Conservation (phyloP, 2,329 filamentous ascomycete species). For the Daldinia sp. region DNA sequence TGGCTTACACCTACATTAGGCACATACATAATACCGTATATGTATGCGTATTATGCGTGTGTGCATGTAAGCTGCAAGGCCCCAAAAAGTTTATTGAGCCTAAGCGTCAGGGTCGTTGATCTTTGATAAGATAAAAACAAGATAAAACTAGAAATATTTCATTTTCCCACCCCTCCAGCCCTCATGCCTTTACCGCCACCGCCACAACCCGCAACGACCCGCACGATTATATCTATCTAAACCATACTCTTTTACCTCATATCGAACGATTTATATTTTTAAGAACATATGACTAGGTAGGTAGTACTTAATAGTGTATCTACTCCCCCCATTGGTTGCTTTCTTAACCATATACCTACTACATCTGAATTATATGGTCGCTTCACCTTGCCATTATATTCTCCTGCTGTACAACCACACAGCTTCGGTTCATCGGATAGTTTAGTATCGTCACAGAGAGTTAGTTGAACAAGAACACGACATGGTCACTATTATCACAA, state of each 20-base stretch:
- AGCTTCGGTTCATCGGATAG: not conserved
- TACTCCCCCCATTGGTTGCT: not conserved
- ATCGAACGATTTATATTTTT: not conserved
- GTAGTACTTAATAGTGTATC: not conserved
- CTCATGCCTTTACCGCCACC: not conserved
- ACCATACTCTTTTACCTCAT: not conserved
- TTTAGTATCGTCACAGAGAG: not conserved
- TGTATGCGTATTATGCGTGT: not conserved
- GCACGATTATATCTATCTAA: not conserved
- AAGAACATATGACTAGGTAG: too few relatives aligned
- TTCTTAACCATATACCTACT: not conserved
- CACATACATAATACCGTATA: not conserved
- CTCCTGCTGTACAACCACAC: not conserved
- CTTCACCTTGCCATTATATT: not conserved
- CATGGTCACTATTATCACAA: not conserved
- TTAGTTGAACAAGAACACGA: not conserved
- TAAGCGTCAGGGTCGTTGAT: not conserved
- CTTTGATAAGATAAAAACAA: not conserved
- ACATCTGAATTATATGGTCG: not conserved
- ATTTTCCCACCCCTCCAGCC: not conserved
- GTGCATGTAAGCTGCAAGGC: slow-evolving; percentile 17
- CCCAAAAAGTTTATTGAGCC: slow-evolving; percentile 29
- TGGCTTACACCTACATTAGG: not conserved
- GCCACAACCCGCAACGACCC: not conserved
- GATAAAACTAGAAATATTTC: not conserved